A percentile compares a stretch with the other conserved stretches of the same genome.
These are phyloP conservation scores for Lobulomyces angularis DNA, from an alignment of 192 early-diverging fungal genomes.

Conservation along the genomic window DNA sequence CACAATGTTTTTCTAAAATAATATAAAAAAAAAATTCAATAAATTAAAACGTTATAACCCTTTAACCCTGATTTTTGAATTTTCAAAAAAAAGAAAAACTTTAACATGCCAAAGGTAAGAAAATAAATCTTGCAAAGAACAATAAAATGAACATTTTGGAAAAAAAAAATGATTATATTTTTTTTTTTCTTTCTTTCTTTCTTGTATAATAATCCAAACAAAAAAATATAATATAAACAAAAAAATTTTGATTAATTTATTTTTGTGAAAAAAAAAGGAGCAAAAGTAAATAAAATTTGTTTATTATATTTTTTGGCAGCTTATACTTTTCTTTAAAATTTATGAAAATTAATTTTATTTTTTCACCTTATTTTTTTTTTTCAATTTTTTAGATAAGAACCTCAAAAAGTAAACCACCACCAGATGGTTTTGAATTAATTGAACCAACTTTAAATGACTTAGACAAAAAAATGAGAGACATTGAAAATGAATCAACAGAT, in stretches of 20 bases:
- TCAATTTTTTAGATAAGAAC: conserved; percentile 72
- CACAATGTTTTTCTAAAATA: conserved; percentile 19
- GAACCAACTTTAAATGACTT: conserved; percentile 87
- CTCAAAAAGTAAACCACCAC: conserved; percentile 68
- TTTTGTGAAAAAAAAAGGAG: too few species aligned
- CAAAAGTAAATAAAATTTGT: too few species aligned
- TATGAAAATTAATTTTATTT: too few species aligned
- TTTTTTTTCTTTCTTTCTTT: conserved; percentile 55
- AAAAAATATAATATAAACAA: too few species aligned
- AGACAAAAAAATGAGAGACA: conserved; percentile 88
- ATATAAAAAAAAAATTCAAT: too few species aligned
- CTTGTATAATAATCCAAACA: too few species aligned
- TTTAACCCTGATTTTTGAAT: neutral
- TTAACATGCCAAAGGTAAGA: conserved; percentile 8
- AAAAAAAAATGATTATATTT: conserved; percentile 8
- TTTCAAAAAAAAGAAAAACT: neutral
- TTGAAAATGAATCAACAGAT: conserved; percentile 86
- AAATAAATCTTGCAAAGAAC: conserved; percentile 10
- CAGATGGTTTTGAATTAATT: conserved; percentile 90
- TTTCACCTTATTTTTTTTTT: too few species aligned
- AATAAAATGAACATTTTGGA: conserved; percentile 7
- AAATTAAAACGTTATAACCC: conserved; percentile 5
- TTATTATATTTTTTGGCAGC: too few species aligned
- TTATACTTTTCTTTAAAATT: too few species aligned
- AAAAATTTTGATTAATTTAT: too few species aligned